phyloP scores from a whole-genome alignment of 2,329 filamentous ascomycete species.

The Alternaria infectoria region DNA sequence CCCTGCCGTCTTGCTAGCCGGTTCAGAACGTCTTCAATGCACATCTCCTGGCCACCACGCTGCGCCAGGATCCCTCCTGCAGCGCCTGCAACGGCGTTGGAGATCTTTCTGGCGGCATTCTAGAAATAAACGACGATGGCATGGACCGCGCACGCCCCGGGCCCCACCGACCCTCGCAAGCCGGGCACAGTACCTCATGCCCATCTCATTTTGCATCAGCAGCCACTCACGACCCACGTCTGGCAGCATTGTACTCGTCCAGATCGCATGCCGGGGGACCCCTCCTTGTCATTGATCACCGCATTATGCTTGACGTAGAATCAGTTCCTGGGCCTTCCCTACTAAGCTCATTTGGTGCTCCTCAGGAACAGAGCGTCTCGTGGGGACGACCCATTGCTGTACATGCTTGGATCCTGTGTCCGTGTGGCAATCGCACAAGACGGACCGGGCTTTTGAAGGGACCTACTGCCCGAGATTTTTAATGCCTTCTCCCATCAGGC shows the following conservation, averaged over 20 bases:
- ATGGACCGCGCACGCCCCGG: constrained; percentile 36
- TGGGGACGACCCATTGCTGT: constrained; percentile 47
- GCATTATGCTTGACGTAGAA: constrained; percentile 55
- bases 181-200: constrained; percentile 41
- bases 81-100: constrained; percentile 48
- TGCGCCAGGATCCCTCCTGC: constrained; percentile 45
- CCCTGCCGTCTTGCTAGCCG: constrained; percentile 42
- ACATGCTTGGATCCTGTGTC: constrained; percentile 50
- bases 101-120: constrained; percentile 51
- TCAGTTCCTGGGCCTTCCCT: constrained; percentile 50
- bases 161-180: constrained; percentile 34
- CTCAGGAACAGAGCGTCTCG: constrained; percentile 54
- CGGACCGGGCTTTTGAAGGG: constrained; percentile 47
- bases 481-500: constrained; percentile 49
- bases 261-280: constrained; percentile 48
- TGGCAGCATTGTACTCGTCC: constrained; percentile 46
- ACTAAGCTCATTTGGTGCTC: constrained; percentile 49
- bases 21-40: constrained; percentile 43
- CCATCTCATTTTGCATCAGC: constrained; percentile 47
- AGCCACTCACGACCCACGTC: constrained; percentile 51
- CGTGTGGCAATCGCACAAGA: constrained; percentile 51
- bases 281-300: constrained; percentile 51
- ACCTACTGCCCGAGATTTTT: constrained; percentile 45
- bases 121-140: constrained; percentile 50
- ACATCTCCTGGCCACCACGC: constrained; percentile 45